A percentile compares a stretch with the other conserved stretches of the same genome.
These are phyloP conservation scores for Castanea crenata DNA, from an alignment of 306 rosid species.

Conservation along the genomic window DNA sequence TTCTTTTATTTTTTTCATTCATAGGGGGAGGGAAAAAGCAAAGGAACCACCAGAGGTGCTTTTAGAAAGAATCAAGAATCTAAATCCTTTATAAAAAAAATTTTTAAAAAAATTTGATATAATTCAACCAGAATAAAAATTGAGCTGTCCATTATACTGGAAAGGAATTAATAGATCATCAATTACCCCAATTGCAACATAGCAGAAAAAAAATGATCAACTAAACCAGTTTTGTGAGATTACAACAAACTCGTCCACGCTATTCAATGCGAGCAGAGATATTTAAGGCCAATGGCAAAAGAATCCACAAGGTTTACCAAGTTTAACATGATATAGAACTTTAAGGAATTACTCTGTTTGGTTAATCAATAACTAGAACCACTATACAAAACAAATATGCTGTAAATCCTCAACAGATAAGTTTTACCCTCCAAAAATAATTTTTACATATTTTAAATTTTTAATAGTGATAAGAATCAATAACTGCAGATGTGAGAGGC, in stretches of 20 bases:
- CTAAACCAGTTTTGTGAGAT: neutral
- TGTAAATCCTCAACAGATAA: neutral
- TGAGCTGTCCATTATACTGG: neutral
- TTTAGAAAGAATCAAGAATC: neutral
- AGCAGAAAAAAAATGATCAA: neutral
- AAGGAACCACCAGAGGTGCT: neutral
- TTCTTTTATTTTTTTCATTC: too few species aligned
- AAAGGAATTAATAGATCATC: neutral
- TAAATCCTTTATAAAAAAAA: neutral
- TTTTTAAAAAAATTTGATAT: neutral
- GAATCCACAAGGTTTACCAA: neutral
- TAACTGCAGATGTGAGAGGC: neutral
- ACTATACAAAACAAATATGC: neutral
- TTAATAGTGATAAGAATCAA: neutral
- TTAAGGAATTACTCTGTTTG: neutral
- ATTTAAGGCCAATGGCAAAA: neutral
- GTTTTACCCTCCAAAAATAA: neutral
- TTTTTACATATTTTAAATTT: neutral
- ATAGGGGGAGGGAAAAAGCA: neutral
- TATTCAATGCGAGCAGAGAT: neutral
- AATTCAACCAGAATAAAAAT: neutral
- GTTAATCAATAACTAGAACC: neutral
- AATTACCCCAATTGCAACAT: neutral
- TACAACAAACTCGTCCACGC: neutral
- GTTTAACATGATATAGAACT: neutral